Evolutionary conservation across 2,329 filamentous ascomycete species (phyloP), one percentile per base, ranked within the genome.

Genomic region (Venturia oleaginea): DNA sequence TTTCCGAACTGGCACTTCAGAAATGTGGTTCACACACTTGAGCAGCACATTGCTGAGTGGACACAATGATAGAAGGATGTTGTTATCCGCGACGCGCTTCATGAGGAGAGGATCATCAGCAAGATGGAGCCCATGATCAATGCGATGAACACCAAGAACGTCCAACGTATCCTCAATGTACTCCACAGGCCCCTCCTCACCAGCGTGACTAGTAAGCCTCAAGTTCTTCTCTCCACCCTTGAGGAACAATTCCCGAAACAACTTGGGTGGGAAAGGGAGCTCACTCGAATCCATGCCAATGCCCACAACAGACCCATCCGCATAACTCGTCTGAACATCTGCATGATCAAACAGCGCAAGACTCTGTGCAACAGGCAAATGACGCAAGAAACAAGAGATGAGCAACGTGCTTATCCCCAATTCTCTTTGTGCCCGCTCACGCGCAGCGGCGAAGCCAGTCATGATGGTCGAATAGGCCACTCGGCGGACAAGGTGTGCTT

Each of bases 91-190:
- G 17, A 91, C 79, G 30, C 82, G 78, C 66, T 78, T 71, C 72
- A 91, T 76, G 32, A 92, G 76, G 24, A 73, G 78, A 0, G 79
- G 74, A 67, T 90, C 85, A 54, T 88, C 80, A 5, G 82, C 79
- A 10, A 90, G 79, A 10, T 84, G 82, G 64, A 90, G 85, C 0
- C 89, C 89, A 71, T 93, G 88, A 72, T 92, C 89, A 70, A 93
- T 90, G 51, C 90, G 83, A 72, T 82, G 77, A 51, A 85, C 84
- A 27, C 80, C 77, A 54, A 91, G 80, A 37, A 79, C 71, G 68
- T 88, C 83, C 48, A 92, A 76, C 1, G 89, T 86, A 32, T 80
- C 79, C 30, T 77, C 75, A 68, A 93, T 86, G 74, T 88, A 91
- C 5, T 78, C 79, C 3, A 86, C 76, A 19, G 88, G 86, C 0